Evolutionary conservation across 1,284 basidiomycete species (phyloP).

Genomic region (Neolentinus lepideus): DNA sequence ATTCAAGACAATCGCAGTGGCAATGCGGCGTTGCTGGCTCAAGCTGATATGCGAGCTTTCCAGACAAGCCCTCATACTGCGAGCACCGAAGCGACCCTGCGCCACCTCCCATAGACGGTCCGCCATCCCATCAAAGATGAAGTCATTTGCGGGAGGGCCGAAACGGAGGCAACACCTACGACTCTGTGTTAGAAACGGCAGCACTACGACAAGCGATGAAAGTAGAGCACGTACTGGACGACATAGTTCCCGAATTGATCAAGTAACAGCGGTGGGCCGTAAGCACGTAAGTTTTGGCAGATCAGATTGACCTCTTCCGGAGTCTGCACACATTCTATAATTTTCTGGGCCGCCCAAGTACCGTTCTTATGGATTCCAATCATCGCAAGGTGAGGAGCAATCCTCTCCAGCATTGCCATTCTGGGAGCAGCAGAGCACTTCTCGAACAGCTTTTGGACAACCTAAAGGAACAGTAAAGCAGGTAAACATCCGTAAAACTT

Average conservation of each 20-base stretch:
- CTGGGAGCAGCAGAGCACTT: slow-evolving; percentile 75
- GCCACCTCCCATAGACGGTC: slow-evolving; percentile 98
- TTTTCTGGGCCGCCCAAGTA: slow-evolving; percentile 99
- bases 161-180: slow-evolving; percentile 86
- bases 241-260: slow-evolving; percentile 99
- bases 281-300: slow-evolving; percentile 82
- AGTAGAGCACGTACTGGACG: slow-evolving; percentile 63
- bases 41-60: slow-evolving; percentile 82
- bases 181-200: slow-evolving; percentile 9
- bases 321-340: slow-evolving; percentile 92
- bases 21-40: slow-evolving; percentile 91
- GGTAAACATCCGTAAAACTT: slow-evolving; percentile 1
- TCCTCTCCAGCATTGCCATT: slow-evolving; percentile 87
- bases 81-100: slow-evolving; percentile 93
- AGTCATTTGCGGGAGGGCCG: slow-evolving; percentile 83
- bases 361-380: slow-evolving; percentile 99
- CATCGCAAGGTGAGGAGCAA: slow-evolving; percentile 92
- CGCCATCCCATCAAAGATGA: slow-evolving; percentile 97
- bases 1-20: slow-evolving; percentile 91
- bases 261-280: slow-evolving; percentile 88
- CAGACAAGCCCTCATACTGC: slow-evolving; percentile 95
- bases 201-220: background rate
- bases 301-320: slow-evolving; percentile 86
- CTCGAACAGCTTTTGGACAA: slow-evolving; percentile 97
- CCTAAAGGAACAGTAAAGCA: slow-evolving; percentile 29